phyloP scores from a whole-genome alignment of 495 filamentous ascomycete species.

The Neurospora sp. region DNA sequence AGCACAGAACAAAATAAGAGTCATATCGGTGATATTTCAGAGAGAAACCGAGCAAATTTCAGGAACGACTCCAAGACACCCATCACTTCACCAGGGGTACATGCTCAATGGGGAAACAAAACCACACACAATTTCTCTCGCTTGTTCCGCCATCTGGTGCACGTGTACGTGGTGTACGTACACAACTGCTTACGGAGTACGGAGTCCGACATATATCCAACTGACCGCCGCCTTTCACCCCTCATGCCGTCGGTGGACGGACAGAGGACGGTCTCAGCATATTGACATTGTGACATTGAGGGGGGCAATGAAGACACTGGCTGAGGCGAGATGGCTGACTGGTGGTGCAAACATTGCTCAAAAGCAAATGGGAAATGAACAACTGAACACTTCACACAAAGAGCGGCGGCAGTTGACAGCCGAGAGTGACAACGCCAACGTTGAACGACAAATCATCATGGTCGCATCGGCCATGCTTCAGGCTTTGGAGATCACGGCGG shows the following conservation, averaged over 20 bases:
- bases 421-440: not conserved
- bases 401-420: not conserved
- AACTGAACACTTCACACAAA: not conserved
- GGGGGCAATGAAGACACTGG: not conserved
- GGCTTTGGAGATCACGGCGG: not conserved
- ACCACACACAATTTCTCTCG: not conserved
- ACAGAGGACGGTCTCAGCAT: not conserved
- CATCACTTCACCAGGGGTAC: not conserved
- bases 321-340: conserved; percentile 16
- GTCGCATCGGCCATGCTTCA: not conserved
- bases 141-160: not conserved
- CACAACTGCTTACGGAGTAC: not conserved
- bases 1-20: not conserved
- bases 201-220: not conserved
- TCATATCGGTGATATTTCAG: not conserved
- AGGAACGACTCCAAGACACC: not conserved
- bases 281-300: not conserved
- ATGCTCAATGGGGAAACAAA: not conserved
- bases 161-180: not conserved
- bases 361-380: not conserved
- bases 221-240: not conserved
- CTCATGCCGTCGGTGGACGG: not conserved
- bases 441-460: not conserved
- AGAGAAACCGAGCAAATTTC: not conserved
- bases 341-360: conserved; percentile 9